These are phyloP conservation scores for Lasiodiplodia sp. DNA, from an alignment of 2,329 filamentous ascomycete genomes.

Conservation along the genomic window DNA sequence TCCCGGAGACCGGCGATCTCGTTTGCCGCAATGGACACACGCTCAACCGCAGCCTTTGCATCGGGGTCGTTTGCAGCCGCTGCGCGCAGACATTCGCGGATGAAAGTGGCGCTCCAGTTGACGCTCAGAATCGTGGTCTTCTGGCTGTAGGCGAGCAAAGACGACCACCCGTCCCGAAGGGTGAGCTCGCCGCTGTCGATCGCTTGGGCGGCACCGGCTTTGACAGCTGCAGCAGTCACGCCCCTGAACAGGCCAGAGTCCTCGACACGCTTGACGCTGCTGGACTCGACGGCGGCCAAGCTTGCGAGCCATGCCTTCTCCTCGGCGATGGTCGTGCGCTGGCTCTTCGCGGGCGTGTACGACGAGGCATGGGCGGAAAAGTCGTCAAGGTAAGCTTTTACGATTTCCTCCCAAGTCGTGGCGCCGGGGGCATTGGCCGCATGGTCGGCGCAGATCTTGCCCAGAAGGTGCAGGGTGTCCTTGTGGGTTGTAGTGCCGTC, in stretches of 20 bases:
- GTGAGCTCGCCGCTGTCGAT: slow-evolving; percentile 42
- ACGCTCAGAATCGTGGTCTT: slow-evolving; percentile 50
- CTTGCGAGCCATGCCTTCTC: slow-evolving; percentile 49
- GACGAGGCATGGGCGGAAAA: slow-evolving; percentile 42
- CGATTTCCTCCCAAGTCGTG: slow-evolving; percentile 48
- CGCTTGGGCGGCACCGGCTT: slow-evolving; percentile 32
- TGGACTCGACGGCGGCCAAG: slow-evolving; percentile 48
- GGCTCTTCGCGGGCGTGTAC: slow-evolving; percentile 37
- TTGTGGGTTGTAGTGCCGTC: slow-evolving; percentile 55
- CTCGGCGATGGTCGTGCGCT: slow-evolving; percentile 41
- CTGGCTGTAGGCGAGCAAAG: slow-evolving; percentile 37
- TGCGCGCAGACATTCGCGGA: slow-evolving; percentile 19
- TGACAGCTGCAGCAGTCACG: slow-evolving; percentile 43
- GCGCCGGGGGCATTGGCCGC: slow-evolving; percentile 3
- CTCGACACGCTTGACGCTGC: slow-evolving; percentile 51
- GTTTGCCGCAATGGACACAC: slow-evolving; percentile 39
- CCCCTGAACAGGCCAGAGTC: slow-evolving; percentile 49
- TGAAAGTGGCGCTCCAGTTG: slow-evolving; percentile 55
- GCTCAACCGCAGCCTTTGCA: slow-evolving; percentile 8
- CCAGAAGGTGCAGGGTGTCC: slow-evolving; percentile 55
- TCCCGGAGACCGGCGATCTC: slow-evolving; percentile 42
- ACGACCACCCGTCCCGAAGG: slow-evolving; percentile 47
- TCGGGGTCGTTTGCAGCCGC: slow-evolving; percentile 1
- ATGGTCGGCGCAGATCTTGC: slow-evolving; percentile 39
- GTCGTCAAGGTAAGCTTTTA: slow-evolving; percentile 52